Conservation (phyloP, 768 basidiomycete species). For the Suillus decipiens region DNA sequence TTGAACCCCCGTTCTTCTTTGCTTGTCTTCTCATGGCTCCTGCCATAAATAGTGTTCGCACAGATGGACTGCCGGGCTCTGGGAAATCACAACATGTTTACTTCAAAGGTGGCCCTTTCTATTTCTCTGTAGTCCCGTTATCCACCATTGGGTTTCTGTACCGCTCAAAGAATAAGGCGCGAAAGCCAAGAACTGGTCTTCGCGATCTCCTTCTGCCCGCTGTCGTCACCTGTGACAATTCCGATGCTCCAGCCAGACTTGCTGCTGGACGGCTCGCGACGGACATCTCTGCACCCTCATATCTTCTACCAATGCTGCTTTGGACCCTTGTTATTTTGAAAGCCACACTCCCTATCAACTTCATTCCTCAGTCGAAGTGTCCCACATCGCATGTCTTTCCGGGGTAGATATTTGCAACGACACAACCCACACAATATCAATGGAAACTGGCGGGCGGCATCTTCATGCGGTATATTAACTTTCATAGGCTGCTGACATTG, state of each 20-base stretch:
- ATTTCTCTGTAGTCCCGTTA: neutral
- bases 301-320: conserved; percentile 11
- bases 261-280: neutral
- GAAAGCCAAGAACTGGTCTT: neutral
- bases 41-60: neutral
- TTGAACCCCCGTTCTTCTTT: neutral
- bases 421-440: neutral
- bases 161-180: neutral
- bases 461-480: neutral
- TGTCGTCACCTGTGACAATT: conserved; percentile 2
- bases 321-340: conserved; percentile 8
- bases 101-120: conserved; percentile 8
- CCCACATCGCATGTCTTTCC: neutral
- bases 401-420: neutral
- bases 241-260: neutral
- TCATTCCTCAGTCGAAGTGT: neutral
- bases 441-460: neutral
- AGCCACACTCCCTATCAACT: neutral
- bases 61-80: neutral
- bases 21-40: neutral
- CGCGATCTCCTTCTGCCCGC: conserved; percentile 3
- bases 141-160: conserved; percentile 3
- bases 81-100: neutral
- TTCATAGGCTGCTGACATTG: neutral
- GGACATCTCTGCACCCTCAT: conserved; percentile 7